phyloP scores from a whole-genome alignment of 192 early-diverging fungal genomes.

The Coemansia sp. region DNA sequence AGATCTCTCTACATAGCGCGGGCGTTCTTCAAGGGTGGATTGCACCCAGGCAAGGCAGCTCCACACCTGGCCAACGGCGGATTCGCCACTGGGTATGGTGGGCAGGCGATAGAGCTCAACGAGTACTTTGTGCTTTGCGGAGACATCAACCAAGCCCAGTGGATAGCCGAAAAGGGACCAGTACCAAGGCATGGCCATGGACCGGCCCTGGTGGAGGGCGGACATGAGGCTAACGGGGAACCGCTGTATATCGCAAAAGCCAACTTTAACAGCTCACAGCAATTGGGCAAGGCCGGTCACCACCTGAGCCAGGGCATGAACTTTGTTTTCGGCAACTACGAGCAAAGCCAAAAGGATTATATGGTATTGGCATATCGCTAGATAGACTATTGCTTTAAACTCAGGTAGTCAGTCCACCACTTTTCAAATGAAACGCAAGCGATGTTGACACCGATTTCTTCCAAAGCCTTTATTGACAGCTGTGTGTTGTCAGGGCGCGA shows the following conservation, averaged over 20 bases:
- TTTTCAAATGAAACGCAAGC: conserved; percentile 25
- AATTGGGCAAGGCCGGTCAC: conserved; percentile 42
- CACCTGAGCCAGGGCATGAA: conserved; percentile 37
- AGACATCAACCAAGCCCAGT: conserved; percentile 47
- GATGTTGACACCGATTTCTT: conserved; percentile 29
- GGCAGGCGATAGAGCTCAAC: conserved; percentile 41
- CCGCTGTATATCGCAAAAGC: conserved; percentile 42
- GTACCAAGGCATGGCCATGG: conserved; percentile 6
- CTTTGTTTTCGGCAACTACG: conserved; percentile 24
- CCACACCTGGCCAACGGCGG: conserved; percentile 50
- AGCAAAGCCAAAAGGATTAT: conserved; percentile 21
- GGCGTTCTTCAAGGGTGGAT: conserved; percentile 48
- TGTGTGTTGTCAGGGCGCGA: conserved; percentile 35
- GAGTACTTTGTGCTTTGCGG: conserved; percentile 62
- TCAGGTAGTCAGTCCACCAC: conserved; percentile 36
- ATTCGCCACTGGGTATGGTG: conserved; percentile 53
- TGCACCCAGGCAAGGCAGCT: conserved; percentile 53
- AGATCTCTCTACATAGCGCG: conserved; percentile 57
- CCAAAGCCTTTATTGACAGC: conserved; percentile 23
- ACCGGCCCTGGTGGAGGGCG: conserved; percentile 19
- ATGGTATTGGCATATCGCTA: not conserved
- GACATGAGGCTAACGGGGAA: conserved; percentile 39
- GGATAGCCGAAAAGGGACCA: conserved; percentile 46
- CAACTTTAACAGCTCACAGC: conserved; percentile 16
- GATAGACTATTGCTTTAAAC: not conserved